Base-by-base conservation (phyloP, 768 basidiomycete species). In the Steccherinum ochraceum region DNA sequence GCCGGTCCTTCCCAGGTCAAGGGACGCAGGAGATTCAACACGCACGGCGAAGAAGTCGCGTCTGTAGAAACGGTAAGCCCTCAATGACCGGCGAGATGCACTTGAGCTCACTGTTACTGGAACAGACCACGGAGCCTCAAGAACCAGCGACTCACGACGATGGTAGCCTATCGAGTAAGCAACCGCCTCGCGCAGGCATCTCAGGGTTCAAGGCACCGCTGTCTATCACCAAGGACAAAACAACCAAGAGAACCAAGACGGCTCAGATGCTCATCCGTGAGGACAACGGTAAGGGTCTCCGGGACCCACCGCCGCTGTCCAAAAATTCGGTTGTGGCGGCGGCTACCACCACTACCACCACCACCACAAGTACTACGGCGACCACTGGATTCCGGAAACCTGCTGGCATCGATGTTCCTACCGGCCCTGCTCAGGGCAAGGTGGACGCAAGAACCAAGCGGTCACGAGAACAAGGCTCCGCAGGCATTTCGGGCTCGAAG, bases 11-110 rank as follows among this genome's bases (percentile, higher is more conserved):
- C 53, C 12, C 67, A 49, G 46, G 66, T 68, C 49, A 70, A 69
- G 59, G 83, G 83, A 35, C 72, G 81, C 46, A 73, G 83, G 48
- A 69, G 65, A 11, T 84, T 82, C 55, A 63, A 67, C 55, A 76
- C 76, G 51, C 66, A 68, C 43, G 81, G 81, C 20, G 59, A 72
- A 50, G 78, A 81, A 61, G 65, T 75, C 18, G 61, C 30, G 7
- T 16, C 58, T 12, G 52, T 53, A 25, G 62, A 62, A 49, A 64
- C 64, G 57, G 61, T 60, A 21, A 45, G 57, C 56, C 16, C 11
- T 39, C n/a, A 11, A 39, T 39, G 35, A 43, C 7, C 30, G 7
- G 30, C 30, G 30, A 7, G 30, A 35, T 35, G 7, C 30, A 7
- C 7, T 16, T 35, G 30, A 7, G 30, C 30, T 7, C 16, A 16